Base-by-base conservation (phyloP, 257 asterid species). In the Solanum habrochaites region DNA sequence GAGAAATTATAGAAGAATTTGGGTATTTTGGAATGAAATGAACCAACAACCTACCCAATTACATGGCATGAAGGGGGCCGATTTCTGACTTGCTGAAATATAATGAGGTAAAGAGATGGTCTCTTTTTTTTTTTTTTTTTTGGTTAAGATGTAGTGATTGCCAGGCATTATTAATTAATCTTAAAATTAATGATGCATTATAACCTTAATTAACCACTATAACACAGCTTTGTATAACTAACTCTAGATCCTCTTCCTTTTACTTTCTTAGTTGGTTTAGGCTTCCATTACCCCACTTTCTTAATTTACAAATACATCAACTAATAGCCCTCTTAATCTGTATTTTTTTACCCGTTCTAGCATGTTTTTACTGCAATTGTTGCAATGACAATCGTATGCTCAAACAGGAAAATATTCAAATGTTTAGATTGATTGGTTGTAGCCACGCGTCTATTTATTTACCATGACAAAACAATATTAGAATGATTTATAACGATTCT, bases 1-100 rank as follows among this genome's bases (percentile, higher is more conserved):
- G 84, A 43, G 70, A 82, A 86, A 82, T 86, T 81, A 86, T 86
- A 60, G 64, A 71, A 86, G 85, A 85, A 77, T 72, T 71, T 88
- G 85, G 43, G 60, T 27, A 52, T 29, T 77, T 47, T 45, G 85
- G 85, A 78, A 27, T 43, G 84, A 78, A 78, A n/a, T 78, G 83
- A 78, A 45, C 16, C 83, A 77, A 77, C 37, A 25, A 43, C 23
- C 35, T 45, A 18, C 29, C 32, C 3, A n/a, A 60, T 69, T 69
- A 8, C 47, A 72, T 73, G 31, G 29, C 25, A 27, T 40, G 11
- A n/a, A 37, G 64, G 81, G 87, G 81, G 20, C 81, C 81, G 16
- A 18, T 43, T 85, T 85, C n/a, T 67, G 81, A 67, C 81, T 85
- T 85, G n/a, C 40, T 23, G 70, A 67, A 42, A 20, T 29, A 84